Percentiles rank a stretch among this genome's conserved stretches.
Conservation (phyloP, 345 rosid genomes). For the Hibiscus mutabilis region DNA sequence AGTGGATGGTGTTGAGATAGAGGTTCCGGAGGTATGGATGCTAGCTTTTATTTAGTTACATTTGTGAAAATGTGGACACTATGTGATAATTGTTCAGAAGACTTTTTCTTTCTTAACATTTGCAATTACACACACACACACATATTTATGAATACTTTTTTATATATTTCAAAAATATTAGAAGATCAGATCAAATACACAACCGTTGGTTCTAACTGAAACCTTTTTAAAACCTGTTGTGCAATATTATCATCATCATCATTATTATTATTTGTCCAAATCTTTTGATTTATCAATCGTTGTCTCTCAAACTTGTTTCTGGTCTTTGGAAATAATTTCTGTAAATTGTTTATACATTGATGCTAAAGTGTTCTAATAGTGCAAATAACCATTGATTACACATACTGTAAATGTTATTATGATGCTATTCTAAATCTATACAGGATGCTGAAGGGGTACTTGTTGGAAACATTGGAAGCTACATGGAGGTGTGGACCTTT, state of each 20-base stretch:
- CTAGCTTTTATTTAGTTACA: background rate
- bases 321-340: background rate
- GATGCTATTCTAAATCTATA: constrained; percentile 15
- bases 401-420: constrained; percentile 5
- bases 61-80: background rate
- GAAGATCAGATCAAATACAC: background rate
- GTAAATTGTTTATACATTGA: background rate
- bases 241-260: background rate
- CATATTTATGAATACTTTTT: no score
- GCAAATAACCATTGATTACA: background rate
- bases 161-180: background rate
- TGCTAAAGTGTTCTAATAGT: background rate
- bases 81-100: no score
- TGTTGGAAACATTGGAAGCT: constrained; percentile 89
- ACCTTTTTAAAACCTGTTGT: background rate
- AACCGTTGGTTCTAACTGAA: background rate
- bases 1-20: constrained; percentile 79
- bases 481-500: constrained; percentile 91
- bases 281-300: background rate
- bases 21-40: constrained; percentile 82
- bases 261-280: background rate
- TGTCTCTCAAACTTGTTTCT: background rate
- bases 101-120: no score
- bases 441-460: constrained; percentile 94
- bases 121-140: no score